Conservation (phyloP, 2,329 filamentous ascomycete genomes). For the Blastomyces emzantsi region DNA sequence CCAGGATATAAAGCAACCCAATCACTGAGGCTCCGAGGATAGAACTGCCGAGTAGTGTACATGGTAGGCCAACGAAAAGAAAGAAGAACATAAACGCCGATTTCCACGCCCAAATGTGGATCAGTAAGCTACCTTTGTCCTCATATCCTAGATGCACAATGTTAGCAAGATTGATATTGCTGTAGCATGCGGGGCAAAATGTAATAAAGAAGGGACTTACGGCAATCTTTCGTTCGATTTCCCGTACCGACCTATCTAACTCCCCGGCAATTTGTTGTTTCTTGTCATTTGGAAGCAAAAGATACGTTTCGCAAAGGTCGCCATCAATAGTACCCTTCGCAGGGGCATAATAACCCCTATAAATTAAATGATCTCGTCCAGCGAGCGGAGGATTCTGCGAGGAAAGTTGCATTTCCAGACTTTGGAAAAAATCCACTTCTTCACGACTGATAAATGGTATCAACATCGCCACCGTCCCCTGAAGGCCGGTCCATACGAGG, state of each 20-base stretch:
- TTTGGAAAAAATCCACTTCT: conserved; percentile 97
- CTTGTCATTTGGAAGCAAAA: conserved; percentile 73
- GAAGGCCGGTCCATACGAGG: conserved; percentile 85
- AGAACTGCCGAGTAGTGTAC: conserved; percentile 6
- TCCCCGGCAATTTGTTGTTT: conserved; percentile 94
- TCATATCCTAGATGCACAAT: conserved; percentile 41
- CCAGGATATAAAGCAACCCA: background rate
- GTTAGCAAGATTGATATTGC: conserved; percentile 16
- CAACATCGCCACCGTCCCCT: conserved; percentile 87
- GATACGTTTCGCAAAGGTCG: conserved; percentile 88
- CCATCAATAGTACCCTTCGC: conserved; percentile 97
- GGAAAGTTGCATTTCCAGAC: conserved; percentile 77
- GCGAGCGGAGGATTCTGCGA: conserved; percentile 79
- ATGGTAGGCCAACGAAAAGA: background rate
- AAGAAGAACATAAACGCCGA: conserved; percentile 8
- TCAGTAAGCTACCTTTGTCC: conserved; percentile 49
- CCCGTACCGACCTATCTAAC: conserved; percentile 77
- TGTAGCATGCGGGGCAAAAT: background rate
- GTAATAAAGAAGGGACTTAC: conserved; percentile 31
- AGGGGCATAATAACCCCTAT: conserved; percentile 89
- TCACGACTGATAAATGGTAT: conserved; percentile 87
- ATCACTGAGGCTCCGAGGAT: background rate
- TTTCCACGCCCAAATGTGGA: background rate
- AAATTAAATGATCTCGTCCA: conserved; percentile 91
- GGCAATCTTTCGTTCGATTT: conserved; percentile 95